phyloP scores from a whole-genome alignment of 805 yeast species.

The Saturnispora halmiae region DNA sequence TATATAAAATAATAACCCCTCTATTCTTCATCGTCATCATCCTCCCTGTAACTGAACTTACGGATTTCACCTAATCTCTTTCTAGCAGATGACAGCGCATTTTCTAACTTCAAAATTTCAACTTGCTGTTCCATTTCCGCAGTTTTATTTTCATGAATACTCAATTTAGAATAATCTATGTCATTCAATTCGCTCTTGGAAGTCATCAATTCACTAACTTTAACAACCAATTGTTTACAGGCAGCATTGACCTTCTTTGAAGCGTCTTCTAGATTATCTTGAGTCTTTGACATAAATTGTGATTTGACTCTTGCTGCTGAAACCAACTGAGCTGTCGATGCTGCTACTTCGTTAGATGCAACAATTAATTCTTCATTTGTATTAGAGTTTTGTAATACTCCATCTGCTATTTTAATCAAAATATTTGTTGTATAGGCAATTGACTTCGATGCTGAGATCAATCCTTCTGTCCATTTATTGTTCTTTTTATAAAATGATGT shows the following conservation, averaged over 20 bases:
- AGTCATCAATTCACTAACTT: conserved; percentile 34
- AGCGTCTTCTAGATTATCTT: conserved; percentile 61
- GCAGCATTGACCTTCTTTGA: conserved; percentile 65
- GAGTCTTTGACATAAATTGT: conserved; percentile 63
- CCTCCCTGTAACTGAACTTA: conserved; percentile 62
- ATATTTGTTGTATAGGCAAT: conserved; percentile 77
- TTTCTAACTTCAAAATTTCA: conserved; percentile 75
- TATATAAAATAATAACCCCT: no score
- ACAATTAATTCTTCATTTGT: conserved; percentile 79
- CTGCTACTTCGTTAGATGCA: conserved; percentile 86
- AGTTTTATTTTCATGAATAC: conserved; percentile 75
- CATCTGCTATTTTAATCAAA: conserved; percentile 81
- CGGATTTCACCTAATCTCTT: conserved; percentile 79
- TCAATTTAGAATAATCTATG: conserved; percentile 59
- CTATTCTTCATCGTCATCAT: conserved; percentile 42
- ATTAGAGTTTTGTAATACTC: conserved; percentile 51
- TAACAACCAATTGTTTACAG: conserved; percentile 60
- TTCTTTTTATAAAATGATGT: conserved; percentile 79
- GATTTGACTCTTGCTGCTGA: conserved; percentile 88
- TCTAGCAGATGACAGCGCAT: conserved; percentile 60
- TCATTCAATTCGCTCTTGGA: conserved; percentile 27
- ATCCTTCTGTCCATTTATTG: conserved; percentile 90
- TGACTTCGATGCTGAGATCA: conserved; percentile 79
- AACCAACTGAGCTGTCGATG: conserved; percentile 85
- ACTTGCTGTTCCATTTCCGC: conserved; percentile 91